phyloP scores from a whole-genome alignment of 2,329 filamentous ascomycete species.

The Aspergillus brunneoviolaceus region DNA sequence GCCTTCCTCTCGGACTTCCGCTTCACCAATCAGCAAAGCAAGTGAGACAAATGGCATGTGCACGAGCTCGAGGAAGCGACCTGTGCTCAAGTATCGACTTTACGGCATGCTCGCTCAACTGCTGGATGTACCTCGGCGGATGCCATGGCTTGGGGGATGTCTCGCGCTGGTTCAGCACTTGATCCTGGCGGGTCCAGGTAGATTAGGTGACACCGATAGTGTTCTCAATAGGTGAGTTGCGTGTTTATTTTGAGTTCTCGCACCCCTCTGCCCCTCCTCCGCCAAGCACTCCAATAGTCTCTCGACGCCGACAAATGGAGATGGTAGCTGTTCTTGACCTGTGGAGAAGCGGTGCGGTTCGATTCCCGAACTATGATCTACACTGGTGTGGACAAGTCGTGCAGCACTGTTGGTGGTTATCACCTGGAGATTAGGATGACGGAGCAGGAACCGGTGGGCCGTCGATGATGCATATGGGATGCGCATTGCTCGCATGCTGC shows the following conservation, averaged over 20 bases:
- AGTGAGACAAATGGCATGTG: conserved; percentile 35
- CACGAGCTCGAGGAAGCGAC: conserved; percentile 45
- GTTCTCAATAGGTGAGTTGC: conserved; percentile 83
- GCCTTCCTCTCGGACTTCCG: conserved; percentile 27
- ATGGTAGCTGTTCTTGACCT: conserved; percentile 22
- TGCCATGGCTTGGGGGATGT: conserved; percentile 84
- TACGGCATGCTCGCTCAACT: conserved; percentile 74
- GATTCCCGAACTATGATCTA: conserved; percentile 37
- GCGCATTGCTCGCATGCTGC: conserved; percentile 54
- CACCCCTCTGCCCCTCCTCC: conserved; percentile 9
- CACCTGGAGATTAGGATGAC: conserved; percentile 21
- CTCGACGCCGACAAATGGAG: conserved; percentile 7
- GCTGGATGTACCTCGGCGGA: conserved; percentile 71
- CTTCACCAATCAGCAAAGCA: conserved; percentile 23
- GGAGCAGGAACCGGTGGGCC: conserved; percentile 8
- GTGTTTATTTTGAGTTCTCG: conserved; percentile 15
- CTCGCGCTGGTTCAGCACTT: conserved; percentile 75
- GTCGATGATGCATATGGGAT: conserved; percentile 27
- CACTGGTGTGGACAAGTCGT: conserved; percentile 25
- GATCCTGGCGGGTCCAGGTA: conserved; percentile 70
- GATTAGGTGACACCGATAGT: conserved; percentile 71
- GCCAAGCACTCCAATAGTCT: background rate
- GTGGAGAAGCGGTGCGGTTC: conserved; percentile 30
- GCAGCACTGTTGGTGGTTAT: conserved; percentile 16
- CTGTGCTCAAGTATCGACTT: conserved; percentile 73